Base-by-base conservation (phyloP, 1,284 basidiomycete species). In the Omphalotus olearius region DNA sequence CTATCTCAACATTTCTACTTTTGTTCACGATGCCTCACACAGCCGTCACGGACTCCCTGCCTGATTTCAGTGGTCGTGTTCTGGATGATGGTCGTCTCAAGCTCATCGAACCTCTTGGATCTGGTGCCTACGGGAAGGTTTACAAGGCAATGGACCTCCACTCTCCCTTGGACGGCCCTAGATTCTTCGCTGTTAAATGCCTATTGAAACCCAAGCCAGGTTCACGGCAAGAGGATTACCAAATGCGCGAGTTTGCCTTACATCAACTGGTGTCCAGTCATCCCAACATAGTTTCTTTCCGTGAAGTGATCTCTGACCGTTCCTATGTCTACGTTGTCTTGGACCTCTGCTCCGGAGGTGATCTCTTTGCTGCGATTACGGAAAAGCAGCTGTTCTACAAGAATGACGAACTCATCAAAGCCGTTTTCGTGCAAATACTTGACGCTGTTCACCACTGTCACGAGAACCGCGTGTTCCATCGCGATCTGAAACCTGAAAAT, bases 381-480 rank as follows among this genome's bases (percentile, higher is more conserved):
- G 65, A 69, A 52, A 62, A 68, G 35, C 64, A 66, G 26, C 63
- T 67, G 42, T 71, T 71, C 61, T 60, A 68, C 26, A 78, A 80
- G 47, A 67, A 80, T 63, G 77, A 83, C 63, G 68, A 69, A 28
- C 71, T 82, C 56, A 83, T 85, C 66, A 76, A 74, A 56, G 66
- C 70, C 45, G 79, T 82, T 45, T 85, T 85, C 65, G 67, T 83
- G 48, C 83, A 87, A 66, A 80, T 89, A 61, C 69, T 89, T 60
- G 83, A 86, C 59, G 82, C 85, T 13, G 81, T 90, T 60, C 76
- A 83, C 85, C 45, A 70, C 38, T 55, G 54, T 47, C 54, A 55
- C 30, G 46, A 52, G 18, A 33, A 35, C 26, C 37, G 42, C 18
- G 50, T 55, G 6, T 55, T 35, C 30, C 54, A 55, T 52, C 50